Base-by-base conservation (phyloP, 805 yeast genomes). In the Brettanomyces nanus region DNA sequence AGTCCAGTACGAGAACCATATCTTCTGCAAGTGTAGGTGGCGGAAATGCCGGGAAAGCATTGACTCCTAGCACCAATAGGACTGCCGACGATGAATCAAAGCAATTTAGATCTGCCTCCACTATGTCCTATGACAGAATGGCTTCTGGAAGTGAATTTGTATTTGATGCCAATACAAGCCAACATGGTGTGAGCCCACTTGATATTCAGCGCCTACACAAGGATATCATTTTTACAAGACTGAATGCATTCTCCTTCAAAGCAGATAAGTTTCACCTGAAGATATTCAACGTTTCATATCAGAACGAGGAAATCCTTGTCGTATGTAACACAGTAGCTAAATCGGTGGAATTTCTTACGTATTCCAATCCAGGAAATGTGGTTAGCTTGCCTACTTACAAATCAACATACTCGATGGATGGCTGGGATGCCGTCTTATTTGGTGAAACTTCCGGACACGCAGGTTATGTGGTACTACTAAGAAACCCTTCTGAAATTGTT, bases 141-240 rank as follows among this genome's bases (percentile, higher is more conserved):
- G 63, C 69, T 1, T 65, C 72, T 0, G 68, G 60, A 45, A 52
- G 50, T 14, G 65, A 61, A 19, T 37, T 43, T 6, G 46, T 44
- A n/a, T 44, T 54, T 2, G 63, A 61, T 19, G 36, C 47, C 14
- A 42, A 32, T 54, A 37, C 49, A 51, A 19, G 45, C 6, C 51
- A 53, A 5, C 34, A 39, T 4, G 31, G 34, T 10, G 40, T 38
- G 15, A 34, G 41, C 20, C 39, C 19, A 5, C 21, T 44, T 4
- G 75, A 66, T 26, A 44, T 57, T 5, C 53, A 62, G 5, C 45
- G 54, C 4, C 54, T 74, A 18, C 61, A 76, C 28, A 84, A 81
- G 47, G 95, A 85, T 53, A 69, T 80, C 49, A 77, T 80, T n/a
- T 60, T 85, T 42, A 75, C 87, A 0, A 73, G 71, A 49, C 56